Base-by-base conservation (phyloP, 441 rosid species). In the Aquilaria agallochum region DNA sequence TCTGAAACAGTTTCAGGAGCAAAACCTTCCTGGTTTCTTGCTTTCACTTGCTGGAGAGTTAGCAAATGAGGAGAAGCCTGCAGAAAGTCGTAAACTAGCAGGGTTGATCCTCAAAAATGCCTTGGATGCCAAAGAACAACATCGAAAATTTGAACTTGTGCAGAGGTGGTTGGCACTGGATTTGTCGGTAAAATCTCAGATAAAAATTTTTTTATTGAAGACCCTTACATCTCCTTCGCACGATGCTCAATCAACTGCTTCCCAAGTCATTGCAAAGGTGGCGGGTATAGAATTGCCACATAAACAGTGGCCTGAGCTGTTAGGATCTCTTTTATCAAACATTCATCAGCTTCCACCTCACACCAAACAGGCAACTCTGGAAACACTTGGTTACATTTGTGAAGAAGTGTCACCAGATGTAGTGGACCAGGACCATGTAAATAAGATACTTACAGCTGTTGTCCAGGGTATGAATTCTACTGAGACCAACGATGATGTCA, bases 381-480 rank as follows among this genome's bases (percentile, higher is more conserved):
- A 86, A 77, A 84, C 92, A 55, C 89, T 86, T 72, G 92, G 92
- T 30, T 86, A 81, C 67, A 70, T 86, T 6, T 86, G 92, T 50
- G 92, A 86, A 67, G 92, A 86, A 78, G 85, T 83, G 48, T 83
- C 89, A 20, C 82, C 87, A 45, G 87, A 86, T 30, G 81, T 67
- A 14, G 78, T 85, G 11, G 90, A 85, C 8, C 87, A 85, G 71
- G 85, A 73, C 66, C 79, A 82, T 56, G 92, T 86, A 72, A 86
- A 86, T 71, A 83, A 75, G 73, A 80, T 86, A 68, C 92, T 86
- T 67, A 85, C 91, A 1, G 89, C 91, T 45, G 95, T 87, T 50
- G 95, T 87, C 60, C 95, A 87, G 71, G 90, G 95, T 55, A 85
- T 87, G 95, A 83, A 79, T 63, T 63, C 80, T 32, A 72, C 87